Evolutionary conservation across 192 early-diverging fungal genomes (phyloP), one percentile per base, ranked within the genome.

Genomic region (Umbelopsis vinacea): DNA sequence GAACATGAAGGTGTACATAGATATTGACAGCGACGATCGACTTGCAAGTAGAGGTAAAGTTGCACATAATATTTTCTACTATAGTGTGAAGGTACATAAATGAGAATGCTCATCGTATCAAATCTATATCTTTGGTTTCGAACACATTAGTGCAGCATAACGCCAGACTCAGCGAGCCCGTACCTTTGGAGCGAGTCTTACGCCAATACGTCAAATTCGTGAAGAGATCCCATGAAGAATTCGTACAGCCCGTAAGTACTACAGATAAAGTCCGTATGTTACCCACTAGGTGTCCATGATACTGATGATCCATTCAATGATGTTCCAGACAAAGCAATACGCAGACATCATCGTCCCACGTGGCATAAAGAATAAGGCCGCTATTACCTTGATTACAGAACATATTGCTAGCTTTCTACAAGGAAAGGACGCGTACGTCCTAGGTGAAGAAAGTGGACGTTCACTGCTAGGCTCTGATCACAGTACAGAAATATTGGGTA

Each of bases 181-280:
- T 80, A 29, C 45, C 78, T 9, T 73, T 94, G 46, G 87, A 86
- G 19, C 63, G 77, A 23, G 84, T 93, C 24, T 73, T 97, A 35
- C 85, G 85, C 26, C 75, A 84, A 46, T 97, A 95, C 70, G 74
- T 94, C 40, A 83, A 83, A 26, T 89, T 89, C 66, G 91, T 92
- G 29, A 97, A 97, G 82, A 94, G 94, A 6, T 82, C 86, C 68
- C 95, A 94, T 75, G 95, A 97, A 70, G 93, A 97, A 69, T 97
- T 93, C 77, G 88, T 97, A 55, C 83, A 87, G 67, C 94, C 91
- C 33, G 88, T 88, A 84, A 71, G 80, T 63, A 22, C 19, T 2
- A n/a, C 19, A 15, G 19, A 35, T 19, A 26, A n/a, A 63, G 23
- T 46, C 4, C 33, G 19, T 52, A n/a, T 35, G 11, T 29, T 29